These are phyloP conservation scores for Pilatotrama ljubarskyi DNA, from an alignment of 768 basidiomycete species.

Conservation along the genomic window DNA sequence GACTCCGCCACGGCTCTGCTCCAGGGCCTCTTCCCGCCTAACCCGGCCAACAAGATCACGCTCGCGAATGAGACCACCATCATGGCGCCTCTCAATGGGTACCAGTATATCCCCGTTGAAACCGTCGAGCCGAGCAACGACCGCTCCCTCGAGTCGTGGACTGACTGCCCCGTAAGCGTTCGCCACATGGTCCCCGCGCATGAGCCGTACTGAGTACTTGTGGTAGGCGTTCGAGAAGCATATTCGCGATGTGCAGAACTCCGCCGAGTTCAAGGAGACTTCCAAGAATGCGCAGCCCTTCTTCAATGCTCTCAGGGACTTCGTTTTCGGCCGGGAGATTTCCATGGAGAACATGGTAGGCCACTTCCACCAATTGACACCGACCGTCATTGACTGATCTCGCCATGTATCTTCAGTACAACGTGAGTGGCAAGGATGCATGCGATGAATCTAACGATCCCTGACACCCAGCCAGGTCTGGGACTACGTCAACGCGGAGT, in stretches of 20 bases:
- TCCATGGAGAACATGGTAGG: conserved; percentile 70
- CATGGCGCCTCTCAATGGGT: conserved; percentile 66
- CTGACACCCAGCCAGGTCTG: conserved; percentile 50
- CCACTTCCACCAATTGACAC: conserved; percentile 14
- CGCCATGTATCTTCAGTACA: conserved; percentile 51
- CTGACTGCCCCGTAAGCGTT: conserved; percentile 50
- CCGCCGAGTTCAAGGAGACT: conserved; percentile 64
- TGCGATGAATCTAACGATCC: not conserved
- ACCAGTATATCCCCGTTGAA: conserved; percentile 89
- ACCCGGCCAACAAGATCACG: conserved; percentile 62
- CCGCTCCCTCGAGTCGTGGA: conserved; percentile 83
- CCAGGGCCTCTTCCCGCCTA: conserved; percentile 88
- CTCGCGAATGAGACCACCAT: conserved; percentile 79
- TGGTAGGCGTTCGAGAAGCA: conserved; percentile 65
- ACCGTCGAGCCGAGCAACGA: conserved; percentile 86
- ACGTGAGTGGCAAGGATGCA: conserved; percentile 48
- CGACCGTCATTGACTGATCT: not conserved
- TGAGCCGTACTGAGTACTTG: not conserved
- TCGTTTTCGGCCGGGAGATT: conserved; percentile 65
- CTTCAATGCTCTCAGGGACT: conserved; percentile 67
- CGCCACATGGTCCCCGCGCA: not conserved
- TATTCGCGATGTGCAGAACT: conserved; percentile 57
- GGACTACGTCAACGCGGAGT: conserved; percentile 75
- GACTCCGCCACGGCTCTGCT: conserved; percentile 83
- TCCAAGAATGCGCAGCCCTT: conserved; percentile 60